These are phyloP conservation scores for Seiridium unicorne DNA, from an alignment of 2,329 filamentous ascomycete genomes.

Conservation along the genomic window DNA sequence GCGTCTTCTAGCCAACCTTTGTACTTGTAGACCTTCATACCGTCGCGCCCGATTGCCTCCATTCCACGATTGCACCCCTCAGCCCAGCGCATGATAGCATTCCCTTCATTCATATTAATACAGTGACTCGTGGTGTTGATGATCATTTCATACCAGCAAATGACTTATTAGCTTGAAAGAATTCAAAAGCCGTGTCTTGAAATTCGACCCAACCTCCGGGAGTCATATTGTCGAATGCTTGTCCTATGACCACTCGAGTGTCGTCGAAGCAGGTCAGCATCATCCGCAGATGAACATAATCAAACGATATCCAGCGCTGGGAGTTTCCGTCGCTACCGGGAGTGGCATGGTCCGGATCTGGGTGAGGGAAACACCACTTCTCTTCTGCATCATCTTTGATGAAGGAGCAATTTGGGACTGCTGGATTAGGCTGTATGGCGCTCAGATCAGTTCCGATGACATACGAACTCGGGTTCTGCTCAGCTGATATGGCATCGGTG, in stretches of 20 bases:
- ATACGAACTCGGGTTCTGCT: neutral
- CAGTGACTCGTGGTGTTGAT: neutral
- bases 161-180: neutral
- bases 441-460: conserved; percentile 7
- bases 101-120: neutral
- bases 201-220: conserved; percentile 9
- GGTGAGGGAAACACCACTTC: neutral
- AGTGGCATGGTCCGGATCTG: neutral
- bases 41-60: neutral
- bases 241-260: neutral
- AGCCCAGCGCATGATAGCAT: neutral
- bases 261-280: conserved; percentile 6
- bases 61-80: neutral
- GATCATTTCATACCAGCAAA: neutral
- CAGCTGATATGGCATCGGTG: neutral
- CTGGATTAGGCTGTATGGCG: conserved; percentile 1
- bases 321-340: neutral
- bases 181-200: neutral
- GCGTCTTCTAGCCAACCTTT: neutral
- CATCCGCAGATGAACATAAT: neutral
- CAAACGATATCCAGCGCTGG: neutral
- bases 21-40: neutral
- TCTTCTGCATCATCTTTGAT: conserved; percentile 5
- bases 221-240: neutral
- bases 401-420: neutral